Base-by-base conservation (phyloP, 139 green algal species). In the Protoeuglena noctilucae region DNA sequence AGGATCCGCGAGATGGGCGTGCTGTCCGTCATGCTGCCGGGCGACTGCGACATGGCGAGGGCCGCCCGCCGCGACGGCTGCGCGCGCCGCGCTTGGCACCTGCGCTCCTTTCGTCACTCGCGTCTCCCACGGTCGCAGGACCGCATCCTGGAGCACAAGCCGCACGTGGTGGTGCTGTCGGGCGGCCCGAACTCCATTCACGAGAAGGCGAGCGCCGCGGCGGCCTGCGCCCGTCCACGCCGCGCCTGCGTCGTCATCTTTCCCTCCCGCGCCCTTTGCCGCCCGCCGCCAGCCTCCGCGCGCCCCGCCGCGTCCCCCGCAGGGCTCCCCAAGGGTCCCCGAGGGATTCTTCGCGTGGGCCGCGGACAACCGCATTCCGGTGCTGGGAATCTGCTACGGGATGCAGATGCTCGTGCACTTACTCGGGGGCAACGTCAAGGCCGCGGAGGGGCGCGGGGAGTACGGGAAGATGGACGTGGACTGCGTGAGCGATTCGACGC, bases 321-420 rank as follows among this genome's bases (percentile, higher is more conserved):
- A 86, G 41, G 87, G 79, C 23, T 79, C 88, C 0, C 87, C 88
- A 1, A 72, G 64, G 16, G 67, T 96, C 53, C 82, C 87, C n/a
- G 57, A 75, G 0, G 82, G 75, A 18, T 93, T 96, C 48, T 90
- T 91, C 24, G 74, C 86, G 1, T 93, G 81, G 47, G 73, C 57
- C 29, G 25, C 58, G 14, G 54, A 69, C 43, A 58, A 82, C 2
- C 56, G 55, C 6, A 79, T 95, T 18, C 75, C 85, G 0, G 79
- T 97, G 26, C 77, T 99, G 22, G 91, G 91, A 43, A 94, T 99
- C 54, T 99, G 91, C 73, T 99, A 99, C 57, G 91, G 88, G 28
- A 95, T 96, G 88, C 84, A 94, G 68, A 69, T 92, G 18, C 69
- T 85, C 22, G 74, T 87, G 41, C 64, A 74, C 34, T 40, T 23